These are phyloP conservation scores for Solanum piurae DNA, from an alignment of 257 asterid species.

Conservation along the genomic window DNA sequence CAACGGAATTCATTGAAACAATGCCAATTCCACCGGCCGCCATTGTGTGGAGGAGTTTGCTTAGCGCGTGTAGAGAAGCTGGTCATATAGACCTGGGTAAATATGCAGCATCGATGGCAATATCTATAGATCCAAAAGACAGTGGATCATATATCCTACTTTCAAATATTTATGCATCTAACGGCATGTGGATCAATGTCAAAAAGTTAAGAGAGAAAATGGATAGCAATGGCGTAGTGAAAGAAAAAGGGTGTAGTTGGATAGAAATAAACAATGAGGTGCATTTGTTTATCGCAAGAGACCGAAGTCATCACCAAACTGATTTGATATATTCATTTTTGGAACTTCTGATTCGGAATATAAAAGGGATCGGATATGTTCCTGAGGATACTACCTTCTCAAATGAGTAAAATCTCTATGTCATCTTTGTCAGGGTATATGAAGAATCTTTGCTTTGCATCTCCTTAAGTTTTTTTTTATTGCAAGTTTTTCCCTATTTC, in stretches of 20 bases:
- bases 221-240: constrained; percentile 22
- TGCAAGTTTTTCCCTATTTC: not conserved
- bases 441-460: not conserved
- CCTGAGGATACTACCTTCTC: not conserved
- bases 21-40: constrained; percentile 31
- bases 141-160: constrained; percentile 37
- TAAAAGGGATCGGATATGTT: constrained; percentile 3
- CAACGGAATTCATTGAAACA: constrained; percentile 26
- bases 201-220: constrained; percentile 31
- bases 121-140: constrained; percentile 20
- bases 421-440: not conserved
- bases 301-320: constrained; percentile 13
- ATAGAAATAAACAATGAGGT: constrained; percentile 25
- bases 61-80: constrained; percentile 27
- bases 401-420: not conserved
- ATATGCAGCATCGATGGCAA: constrained; percentile 31
- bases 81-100: constrained; percentile 26
- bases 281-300: constrained; percentile 20
- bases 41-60: constrained; percentile 35
- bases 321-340: constrained; percentile 10
- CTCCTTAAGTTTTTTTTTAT: not conserved
- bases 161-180: constrained; percentile 37
- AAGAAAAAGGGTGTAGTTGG: constrained; percentile 43
- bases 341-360: constrained; percentile 22
- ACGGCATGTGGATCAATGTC: constrained; percentile 34